phyloP scores from a whole-genome alignment of 805 yeast genomes.

The Saccharomycopsis sp. region DNA sequence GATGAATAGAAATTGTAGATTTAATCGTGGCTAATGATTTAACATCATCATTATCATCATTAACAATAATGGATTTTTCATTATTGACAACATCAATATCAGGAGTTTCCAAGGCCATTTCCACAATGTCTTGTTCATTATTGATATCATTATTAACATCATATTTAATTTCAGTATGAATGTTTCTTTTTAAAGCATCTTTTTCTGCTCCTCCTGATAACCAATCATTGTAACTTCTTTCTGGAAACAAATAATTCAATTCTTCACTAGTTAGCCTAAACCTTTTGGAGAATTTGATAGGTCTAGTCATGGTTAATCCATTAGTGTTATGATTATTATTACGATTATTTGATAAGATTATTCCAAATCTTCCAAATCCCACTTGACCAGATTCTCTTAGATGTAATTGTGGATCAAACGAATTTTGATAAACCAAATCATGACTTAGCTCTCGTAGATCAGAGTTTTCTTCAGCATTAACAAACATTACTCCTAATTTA shows the following conservation, averaged over 20 bases:
- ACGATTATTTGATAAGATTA: background rate
- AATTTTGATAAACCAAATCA: background rate
- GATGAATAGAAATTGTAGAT: conserved; percentile 8
- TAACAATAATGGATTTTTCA: conserved; percentile 8
- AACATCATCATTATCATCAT: background rate
- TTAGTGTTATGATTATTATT: background rate
- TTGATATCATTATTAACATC: background rate
- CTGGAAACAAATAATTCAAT: conserved; percentile 52
- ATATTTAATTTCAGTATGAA: conserved; percentile 31
- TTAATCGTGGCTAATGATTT: background rate
- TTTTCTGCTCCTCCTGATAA: conserved; percentile 48
- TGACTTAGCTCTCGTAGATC: conserved; percentile 9
- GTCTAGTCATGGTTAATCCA: too few species aligned
- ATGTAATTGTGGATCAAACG: background rate
- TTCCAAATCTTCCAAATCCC: background rate
- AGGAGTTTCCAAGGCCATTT: background rate
- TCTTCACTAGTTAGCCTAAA: conserved; percentile 38
- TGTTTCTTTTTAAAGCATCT: conserved; percentile 35
- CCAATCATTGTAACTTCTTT: conserved; percentile 49
- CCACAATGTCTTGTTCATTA: background rate
- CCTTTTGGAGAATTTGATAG: conserved; percentile 11
- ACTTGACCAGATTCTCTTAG: too few species aligned
- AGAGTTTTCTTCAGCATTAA: background rate
- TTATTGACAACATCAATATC: background rate
- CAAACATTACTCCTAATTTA: conserved; percentile 36